phyloP scores from a whole-genome alignment of 2,329 filamentous ascomycete species.

The Phoma herbarum region DNA sequence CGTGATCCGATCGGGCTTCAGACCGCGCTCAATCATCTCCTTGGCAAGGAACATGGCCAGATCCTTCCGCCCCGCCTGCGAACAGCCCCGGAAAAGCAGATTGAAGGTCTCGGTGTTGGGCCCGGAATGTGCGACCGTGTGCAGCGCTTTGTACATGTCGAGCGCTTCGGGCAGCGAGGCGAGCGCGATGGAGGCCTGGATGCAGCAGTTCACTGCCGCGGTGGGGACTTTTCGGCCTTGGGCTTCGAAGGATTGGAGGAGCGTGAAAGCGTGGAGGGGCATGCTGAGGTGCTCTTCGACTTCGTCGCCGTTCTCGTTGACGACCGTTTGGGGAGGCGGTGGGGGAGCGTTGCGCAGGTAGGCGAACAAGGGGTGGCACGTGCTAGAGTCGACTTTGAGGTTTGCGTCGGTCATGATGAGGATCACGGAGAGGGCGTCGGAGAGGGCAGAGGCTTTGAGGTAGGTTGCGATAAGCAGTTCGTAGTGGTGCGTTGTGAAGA shows the following conservation, averaged over 20 bases:
- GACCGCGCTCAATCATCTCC: constrained; percentile 66
- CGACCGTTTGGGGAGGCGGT: not conserved
- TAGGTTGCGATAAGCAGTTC: constrained; percentile 81
- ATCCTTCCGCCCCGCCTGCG: constrained; percentile 55
- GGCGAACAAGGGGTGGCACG: constrained; percentile 69
- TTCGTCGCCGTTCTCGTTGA: not conserved
- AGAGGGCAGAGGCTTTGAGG: constrained; percentile 66
- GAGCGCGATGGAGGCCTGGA: constrained; percentile 61
- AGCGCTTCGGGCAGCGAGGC: constrained; percentile 61
- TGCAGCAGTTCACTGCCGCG: constrained; percentile 60
- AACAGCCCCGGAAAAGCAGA: constrained; percentile 62
- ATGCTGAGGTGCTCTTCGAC: constrained; percentile 48
- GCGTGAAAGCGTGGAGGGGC: constrained; percentile 62
- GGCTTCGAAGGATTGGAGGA: constrained; percentile 65
- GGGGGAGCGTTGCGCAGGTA: constrained; percentile 58
- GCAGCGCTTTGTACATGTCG: constrained; percentile 68
- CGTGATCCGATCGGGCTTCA: constrained; percentile 65
- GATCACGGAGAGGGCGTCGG: constrained; percentile 73
- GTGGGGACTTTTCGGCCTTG: constrained; percentile 61
- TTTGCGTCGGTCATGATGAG: constrained; percentile 76
- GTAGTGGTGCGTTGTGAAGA: constrained; percentile 75
- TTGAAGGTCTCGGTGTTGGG: constrained; percentile 68
- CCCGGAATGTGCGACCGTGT: constrained; percentile 58
- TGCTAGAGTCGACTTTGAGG: constrained; percentile 64
- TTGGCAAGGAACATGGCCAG: constrained; percentile 68